phyloP scores from a whole-genome alignment of 345 rosid species.

The Lumnitzera littorea region DNA sequence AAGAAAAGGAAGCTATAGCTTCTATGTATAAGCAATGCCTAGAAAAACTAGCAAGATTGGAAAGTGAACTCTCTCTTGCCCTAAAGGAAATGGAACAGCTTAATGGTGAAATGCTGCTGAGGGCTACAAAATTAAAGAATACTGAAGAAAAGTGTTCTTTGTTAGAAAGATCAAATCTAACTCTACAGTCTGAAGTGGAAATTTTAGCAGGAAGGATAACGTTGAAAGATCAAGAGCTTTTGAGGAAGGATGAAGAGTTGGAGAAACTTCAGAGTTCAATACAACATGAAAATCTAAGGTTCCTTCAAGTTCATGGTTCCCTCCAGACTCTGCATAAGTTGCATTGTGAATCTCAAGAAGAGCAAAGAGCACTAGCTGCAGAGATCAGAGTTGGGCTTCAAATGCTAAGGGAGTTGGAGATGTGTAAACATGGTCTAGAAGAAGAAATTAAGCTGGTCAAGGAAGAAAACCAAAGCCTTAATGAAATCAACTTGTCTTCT shows the following conservation, averaged over 20 bases:
- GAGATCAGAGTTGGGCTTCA: constrained; percentile 58
- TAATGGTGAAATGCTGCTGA: constrained; percentile 45
- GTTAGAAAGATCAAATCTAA: constrained; percentile 57
- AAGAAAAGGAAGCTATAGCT: constrained; percentile 54
- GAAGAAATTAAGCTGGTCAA: constrained; percentile 38
- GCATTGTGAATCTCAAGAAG: constrained; percentile 49
- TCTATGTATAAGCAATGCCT: constrained; percentile 54
- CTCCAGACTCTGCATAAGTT: constrained; percentile 41
- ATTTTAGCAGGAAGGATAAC: constrained; percentile 47
- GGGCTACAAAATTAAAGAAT: constrained; percentile 46
- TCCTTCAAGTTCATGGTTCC: constrained; percentile 50
- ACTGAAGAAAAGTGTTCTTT: constrained; percentile 45
- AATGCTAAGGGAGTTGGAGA: constrained; percentile 45
- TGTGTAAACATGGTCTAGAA: constrained; percentile 43
- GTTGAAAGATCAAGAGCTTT: constrained; percentile 60
- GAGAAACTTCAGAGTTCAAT: constrained; percentile 43
- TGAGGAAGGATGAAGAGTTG: constrained; percentile 56
- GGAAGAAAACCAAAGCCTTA: constrained; percentile 30
- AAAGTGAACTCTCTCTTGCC: constrained; percentile 44
- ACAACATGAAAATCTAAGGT: constrained; percentile 58
- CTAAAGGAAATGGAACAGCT: constrained; percentile 51
- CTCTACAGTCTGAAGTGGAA: constrained; percentile 63
- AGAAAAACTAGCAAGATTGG: constrained; percentile 54
- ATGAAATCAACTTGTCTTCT: constrained; percentile 41
- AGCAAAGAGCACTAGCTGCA: constrained; percentile 54